These are phyloP conservation scores for Globisporangium paddicum DNA, from an alignment of 352 stramenopile species.

Conservation along the genomic window DNA sequence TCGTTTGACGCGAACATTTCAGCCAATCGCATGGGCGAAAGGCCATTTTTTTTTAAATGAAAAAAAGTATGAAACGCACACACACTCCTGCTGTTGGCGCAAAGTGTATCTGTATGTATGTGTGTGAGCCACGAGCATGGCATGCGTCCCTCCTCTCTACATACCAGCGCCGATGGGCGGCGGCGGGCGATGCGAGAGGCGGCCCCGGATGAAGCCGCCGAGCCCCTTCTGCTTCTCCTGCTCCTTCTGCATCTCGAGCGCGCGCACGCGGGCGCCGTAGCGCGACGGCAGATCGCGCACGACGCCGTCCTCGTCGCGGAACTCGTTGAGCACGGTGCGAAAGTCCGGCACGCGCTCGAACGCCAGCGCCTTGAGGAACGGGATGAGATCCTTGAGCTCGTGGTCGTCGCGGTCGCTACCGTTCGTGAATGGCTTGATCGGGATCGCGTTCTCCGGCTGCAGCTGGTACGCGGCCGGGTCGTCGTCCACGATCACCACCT, in stretches of 20 bases:
- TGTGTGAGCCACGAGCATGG: not conserved
- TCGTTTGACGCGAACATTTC: not conserved
- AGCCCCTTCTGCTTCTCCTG: conserved; percentile 81
- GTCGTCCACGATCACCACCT: conserved; percentile 85
- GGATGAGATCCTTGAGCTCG: conserved; percentile 77
- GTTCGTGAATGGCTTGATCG: conserved; percentile 72
- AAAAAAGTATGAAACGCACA: conserved; percentile 2
- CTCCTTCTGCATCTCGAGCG: conserved; percentile 78
- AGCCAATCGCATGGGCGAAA: not conserved
- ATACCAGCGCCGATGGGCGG: conserved; percentile 6
- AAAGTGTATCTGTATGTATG: not conserved
- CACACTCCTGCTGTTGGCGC: not conserved
- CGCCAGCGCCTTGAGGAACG: conserved; percentile 79
- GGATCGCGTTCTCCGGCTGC: conserved; percentile 82
- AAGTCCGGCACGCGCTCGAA: conserved; percentile 77
- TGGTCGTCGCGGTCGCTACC: conserved; percentile 76
- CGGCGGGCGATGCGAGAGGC: conserved; percentile 58
- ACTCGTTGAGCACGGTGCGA: conserved; percentile 67
- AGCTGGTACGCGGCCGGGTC: conserved; percentile 77
- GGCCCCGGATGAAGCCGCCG: conserved; percentile 74
- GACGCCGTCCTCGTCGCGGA: conserved; percentile 78
- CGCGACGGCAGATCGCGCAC: conserved; percentile 73
- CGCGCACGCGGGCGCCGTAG: conserved; percentile 70
- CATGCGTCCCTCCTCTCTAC: not conserved
- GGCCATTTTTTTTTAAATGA: too few relatives aligned